Conservation (phyloP, 2,329 filamentous ascomycete genomes). For the Metarhizium rileyi region DNA sequence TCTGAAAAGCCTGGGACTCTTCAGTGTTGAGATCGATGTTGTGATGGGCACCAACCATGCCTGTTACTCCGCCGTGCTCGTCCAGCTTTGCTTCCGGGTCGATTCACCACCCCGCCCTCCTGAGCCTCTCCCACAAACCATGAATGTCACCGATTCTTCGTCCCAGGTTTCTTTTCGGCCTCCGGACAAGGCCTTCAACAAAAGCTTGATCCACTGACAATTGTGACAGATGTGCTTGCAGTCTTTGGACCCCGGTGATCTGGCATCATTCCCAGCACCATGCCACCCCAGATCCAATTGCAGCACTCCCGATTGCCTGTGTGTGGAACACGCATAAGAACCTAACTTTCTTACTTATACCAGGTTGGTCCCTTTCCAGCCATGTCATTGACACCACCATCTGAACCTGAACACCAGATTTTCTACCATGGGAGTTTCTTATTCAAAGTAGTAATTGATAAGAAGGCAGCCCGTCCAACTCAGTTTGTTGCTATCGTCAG, state of each 20-base stretch:
- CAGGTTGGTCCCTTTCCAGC: slow-evolving; percentile 7
- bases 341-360: slow-evolving; percentile 12
- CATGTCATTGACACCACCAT: background rate
- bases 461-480: background rate
- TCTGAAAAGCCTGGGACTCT: background rate
- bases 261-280: slow-evolving; percentile 9
- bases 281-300: slow-evolving; percentile 14
- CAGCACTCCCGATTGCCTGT: slow-evolving; percentile 3
- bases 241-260: background rate
- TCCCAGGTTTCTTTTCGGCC: slow-evolving; percentile 7
- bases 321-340: slow-evolving; percentile 1
- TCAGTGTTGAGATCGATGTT: background rate
- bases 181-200: slow-evolving; percentile 4
- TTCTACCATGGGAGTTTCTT: background rate
- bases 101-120: slow-evolving; percentile 4
- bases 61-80: background rate
- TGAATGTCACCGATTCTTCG: slow-evolving; percentile 7
- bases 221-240: slow-evolving; percentile 11
- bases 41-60: background rate
- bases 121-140: slow-evolving; percentile 5
- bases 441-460: background rate
- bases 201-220: slow-evolving; percentile 11
- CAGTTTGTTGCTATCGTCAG: background rate
- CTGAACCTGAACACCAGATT: slow-evolving; percentile 1
- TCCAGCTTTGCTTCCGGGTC: background rate